Evolutionary conservation across 345 rosid species (phyloP), one percentile per base, ranked within the genome.

Genomic region (Stellera chamaejasme): DNA sequence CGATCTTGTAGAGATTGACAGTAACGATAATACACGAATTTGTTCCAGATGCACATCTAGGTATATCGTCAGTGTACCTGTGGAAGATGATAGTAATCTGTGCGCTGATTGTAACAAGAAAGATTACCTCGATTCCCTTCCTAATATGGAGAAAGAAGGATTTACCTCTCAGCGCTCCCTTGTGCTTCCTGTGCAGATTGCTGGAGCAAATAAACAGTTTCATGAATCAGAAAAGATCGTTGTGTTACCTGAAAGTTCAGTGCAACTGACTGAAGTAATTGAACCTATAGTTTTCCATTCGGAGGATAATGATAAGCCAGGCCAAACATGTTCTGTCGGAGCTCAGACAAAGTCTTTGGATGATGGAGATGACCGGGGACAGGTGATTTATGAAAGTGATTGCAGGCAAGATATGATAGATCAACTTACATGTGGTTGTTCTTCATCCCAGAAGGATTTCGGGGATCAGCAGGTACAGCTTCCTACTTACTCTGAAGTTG

Each of bases 91-190:
- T 45, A 56, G 59, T 59, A 55, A 69, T 64, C 79, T 87, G 58
- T 93, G 99, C 76, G 71, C 71, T 41, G 83, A 84, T 62, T 93
- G 99, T 81, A 62, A 71, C 58, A 69, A 65, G 73, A 75, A 75
- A 68, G 71, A 68, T 52, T 62, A 53, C 64, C 52, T 76, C 28
- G 70, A 42, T 42, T 60, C 66, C 60, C 63, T 58, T 54, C 50
- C 44, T 65, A 56, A 61, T 58, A 52, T 62, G 44, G 84, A 68
- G 66, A 62, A 66, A 55, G 45, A 48, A 50, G 45, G 44, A 64
- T 66, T 64, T 43, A 62, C 65, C 50, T 62, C 58, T 32, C 79
- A 73, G 62, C 66, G 58, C 50, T 58, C 69, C 23, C 45, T 54
- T 11, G 44, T 45, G 53, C 65, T 49, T 45, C 53, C 81, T 63